These are phyloP conservation scores for Acanthamoeba sp. DNA, from an alignment of 208 protist species.

Conservation along the genomic window DNA sequence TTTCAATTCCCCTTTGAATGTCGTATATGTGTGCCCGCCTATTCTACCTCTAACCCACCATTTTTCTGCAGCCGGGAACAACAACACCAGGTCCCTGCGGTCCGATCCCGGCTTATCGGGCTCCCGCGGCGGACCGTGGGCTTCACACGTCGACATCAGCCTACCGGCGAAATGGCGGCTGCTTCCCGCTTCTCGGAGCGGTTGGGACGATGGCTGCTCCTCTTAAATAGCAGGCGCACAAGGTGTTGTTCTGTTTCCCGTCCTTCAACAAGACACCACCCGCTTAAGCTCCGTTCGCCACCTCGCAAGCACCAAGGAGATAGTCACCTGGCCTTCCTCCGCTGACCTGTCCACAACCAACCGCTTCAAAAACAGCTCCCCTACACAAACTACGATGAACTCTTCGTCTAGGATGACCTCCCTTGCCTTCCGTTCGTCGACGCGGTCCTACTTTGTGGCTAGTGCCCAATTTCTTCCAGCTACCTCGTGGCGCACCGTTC, in stretches of 20 bases:
- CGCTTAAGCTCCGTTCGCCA: neutral
- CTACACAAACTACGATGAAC: neutral
- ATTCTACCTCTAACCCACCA: neutral
- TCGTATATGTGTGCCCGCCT: neutral
- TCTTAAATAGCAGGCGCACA: neutral
- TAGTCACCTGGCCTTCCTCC: too few species aligned
- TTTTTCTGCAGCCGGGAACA: neutral
- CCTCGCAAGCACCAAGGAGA: neutral
- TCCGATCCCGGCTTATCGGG: constrained; percentile 7
- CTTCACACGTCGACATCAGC: neutral
- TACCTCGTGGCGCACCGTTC: neutral
- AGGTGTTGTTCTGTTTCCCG: neutral
- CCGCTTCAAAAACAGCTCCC: neutral
- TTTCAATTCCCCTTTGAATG: neutral
- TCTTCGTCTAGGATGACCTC: constrained; percentile 10
- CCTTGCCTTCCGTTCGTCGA: neutral
- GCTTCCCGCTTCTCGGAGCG: neutral
- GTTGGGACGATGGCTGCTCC: neutral
- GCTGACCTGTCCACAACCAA: too few species aligned
- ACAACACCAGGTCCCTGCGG: neutral
- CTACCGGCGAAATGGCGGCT: constrained; percentile 31
- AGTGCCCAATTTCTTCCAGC: neutral
- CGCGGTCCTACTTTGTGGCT: neutral
- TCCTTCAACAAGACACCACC: neutral
- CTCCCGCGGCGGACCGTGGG: neutral